Evolutionary conservation across 1,284 basidiomycete species (phyloP).

Genomic region (Fistulina hepatica): DNA sequence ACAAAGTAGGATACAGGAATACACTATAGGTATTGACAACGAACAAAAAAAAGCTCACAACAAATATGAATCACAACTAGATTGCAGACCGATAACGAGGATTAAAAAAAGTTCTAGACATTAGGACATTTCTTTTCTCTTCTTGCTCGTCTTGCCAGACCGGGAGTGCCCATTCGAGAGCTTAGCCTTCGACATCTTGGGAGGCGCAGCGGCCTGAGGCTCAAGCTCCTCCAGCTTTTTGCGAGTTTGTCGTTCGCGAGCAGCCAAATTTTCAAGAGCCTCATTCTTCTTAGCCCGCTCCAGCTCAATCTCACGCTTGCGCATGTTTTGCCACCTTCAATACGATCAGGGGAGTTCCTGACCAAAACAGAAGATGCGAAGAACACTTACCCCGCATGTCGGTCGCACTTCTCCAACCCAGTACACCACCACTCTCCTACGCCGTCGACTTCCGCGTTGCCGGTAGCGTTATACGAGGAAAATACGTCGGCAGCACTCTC

Average conservation of each 20-base stretch:
- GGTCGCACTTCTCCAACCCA: slow-evolving; percentile 63
- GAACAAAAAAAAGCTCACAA: too few species aligned
- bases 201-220: slow-evolving; percentile 25
- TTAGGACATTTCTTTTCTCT: slow-evolving; percentile 35
- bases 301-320: slow-evolving; percentile 55
- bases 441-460: slow-evolving; percentile 23
- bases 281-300: slow-evolving; percentile 62
- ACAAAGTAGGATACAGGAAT: too few species aligned
- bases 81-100: too few species aligned
- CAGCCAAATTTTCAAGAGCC: slow-evolving; percentile 48
- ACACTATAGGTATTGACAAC: too few species aligned
- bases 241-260: slow-evolving; percentile 61
- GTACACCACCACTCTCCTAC: slow-evolving; percentile 63
- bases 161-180: slow-evolving; percentile 36
- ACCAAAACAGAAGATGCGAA: slow-evolving; percentile 5
- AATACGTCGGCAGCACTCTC: slow-evolving; percentile 53
- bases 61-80: too few species aligned
- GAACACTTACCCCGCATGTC: slow-evolving; percentile 57
- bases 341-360: slow-evolving; percentile 6
- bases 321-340: slow-evolving; percentile 67
- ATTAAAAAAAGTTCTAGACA: slow-evolving; percentile 22
- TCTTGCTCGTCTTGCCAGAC: slow-evolving; percentile 50
- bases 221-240: slow-evolving; percentile 61
- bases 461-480: slow-evolving; percentile 52
- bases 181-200: slow-evolving; percentile 33